These are phyloP conservation scores for Fusarium sarcochroum DNA, from an alignment of 2,329 filamentous ascomycete species.

Conservation along the genomic window DNA sequence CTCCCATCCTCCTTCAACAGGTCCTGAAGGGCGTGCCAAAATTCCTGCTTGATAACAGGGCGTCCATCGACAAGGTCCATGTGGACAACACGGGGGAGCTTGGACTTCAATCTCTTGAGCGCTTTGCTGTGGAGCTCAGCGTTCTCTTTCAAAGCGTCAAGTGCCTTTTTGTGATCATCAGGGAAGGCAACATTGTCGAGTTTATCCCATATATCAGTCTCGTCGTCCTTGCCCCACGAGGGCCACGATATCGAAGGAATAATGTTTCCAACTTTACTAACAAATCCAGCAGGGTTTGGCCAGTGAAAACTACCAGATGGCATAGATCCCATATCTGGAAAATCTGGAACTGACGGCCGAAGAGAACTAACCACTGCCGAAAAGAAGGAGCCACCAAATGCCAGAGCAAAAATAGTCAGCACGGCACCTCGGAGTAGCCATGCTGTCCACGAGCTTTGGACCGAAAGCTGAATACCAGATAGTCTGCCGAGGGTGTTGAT, in stretches of 20 bases:
- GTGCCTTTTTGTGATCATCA: constrained; percentile 50
- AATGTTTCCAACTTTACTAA: constrained; percentile 38
- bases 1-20: constrained; percentile 65
- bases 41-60: constrained; percentile 68
- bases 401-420: constrained; percentile 5
- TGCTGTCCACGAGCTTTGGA: neutral
- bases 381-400: constrained; percentile 5
- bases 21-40: constrained; percentile 75
- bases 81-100: constrained; percentile 70
- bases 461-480: constrained; percentile 9
- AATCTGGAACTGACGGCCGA: constrained; percentile 4
- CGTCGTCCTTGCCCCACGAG: constrained; percentile 34
- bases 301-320: constrained; percentile 14
- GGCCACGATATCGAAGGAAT: constrained; percentile 50
- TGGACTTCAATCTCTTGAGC: constrained; percentile 60
- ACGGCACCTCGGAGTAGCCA: constrained; percentile 1
- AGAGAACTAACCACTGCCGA: neutral
- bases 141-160: constrained; percentile 50
- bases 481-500: constrained; percentile 36
- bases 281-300: constrained; percentile 31
- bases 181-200: constrained; percentile 35
- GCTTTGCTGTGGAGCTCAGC: constrained; percentile 55
- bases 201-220: constrained; percentile 31
- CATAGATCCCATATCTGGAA: constrained; percentile 20
- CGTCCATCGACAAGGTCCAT: constrained; percentile 68